phyloP scores from a whole-genome alignment of 2,329 filamentous ascomycete genomes.

The Salinomyces thailandicus region DNA sequence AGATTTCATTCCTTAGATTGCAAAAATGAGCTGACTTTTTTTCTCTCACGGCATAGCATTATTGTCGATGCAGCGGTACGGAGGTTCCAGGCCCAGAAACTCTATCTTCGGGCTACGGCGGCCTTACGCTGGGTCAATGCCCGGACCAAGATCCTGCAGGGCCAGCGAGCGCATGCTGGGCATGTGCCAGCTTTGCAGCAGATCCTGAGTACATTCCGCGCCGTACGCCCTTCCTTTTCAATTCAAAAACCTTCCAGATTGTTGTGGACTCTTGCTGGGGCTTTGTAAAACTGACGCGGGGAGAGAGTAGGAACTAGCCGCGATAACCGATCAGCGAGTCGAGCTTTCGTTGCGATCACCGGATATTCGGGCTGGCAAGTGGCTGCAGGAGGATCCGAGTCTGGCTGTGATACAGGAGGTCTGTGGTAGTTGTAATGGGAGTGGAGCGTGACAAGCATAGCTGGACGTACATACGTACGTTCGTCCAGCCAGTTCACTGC shows the following conservation, averaged over 20 bases:
- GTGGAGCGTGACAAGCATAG: conserved; percentile 3
- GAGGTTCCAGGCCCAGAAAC: conserved; percentile 51
- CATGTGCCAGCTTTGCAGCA: conserved; percentile 41
- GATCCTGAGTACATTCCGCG: conserved; percentile 38
- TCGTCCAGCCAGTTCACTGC: not conserved
- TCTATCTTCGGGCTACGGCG: conserved; percentile 49
- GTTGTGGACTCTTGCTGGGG: not conserved
- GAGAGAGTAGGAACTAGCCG: conserved; percentile 45
- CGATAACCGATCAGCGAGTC: conserved; percentile 48
- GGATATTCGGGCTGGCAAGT: conserved; percentile 48
- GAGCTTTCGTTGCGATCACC: conserved; percentile 45
- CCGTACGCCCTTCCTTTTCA: conserved; percentile 15
- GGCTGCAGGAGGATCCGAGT: conserved; percentile 51
- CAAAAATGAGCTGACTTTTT: conserved; percentile 1
- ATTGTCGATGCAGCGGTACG: conserved; percentile 50
- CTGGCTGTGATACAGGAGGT: conserved; percentile 29
- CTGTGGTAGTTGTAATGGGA: conserved; percentile 3
- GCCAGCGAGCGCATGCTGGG: conserved; percentile 37
- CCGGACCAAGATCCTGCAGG: conserved; percentile 41
- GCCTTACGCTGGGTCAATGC: conserved; percentile 49
- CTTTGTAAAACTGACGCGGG: too few relatives aligned
- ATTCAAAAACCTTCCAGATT: not conserved
- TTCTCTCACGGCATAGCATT: conserved; percentile 42
- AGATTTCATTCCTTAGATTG: not conserved
- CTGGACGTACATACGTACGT: not conserved